Percentiles rank a stretch among this genome's conserved stretches.
Conservation (phyloP, 2,329 filamentous ascomycete species). For the Fusarium sp. region DNA sequence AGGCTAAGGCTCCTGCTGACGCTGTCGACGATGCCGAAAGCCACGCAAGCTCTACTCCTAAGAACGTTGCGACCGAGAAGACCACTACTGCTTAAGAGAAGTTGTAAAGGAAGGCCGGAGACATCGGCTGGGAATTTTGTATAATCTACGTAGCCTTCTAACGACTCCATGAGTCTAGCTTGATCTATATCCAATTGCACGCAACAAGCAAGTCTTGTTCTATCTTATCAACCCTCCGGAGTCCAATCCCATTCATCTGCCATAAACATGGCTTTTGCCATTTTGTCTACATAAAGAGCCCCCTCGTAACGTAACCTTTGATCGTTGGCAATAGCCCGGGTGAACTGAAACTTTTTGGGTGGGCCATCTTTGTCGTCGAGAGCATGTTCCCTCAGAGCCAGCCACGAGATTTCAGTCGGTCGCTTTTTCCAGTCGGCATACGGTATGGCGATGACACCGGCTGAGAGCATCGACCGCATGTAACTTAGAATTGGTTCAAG, state of each 20-base stretch:
- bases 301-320: conserved; percentile 63
- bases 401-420: conserved; percentile 58
- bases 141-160: conserved; percentile 24
- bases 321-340: conserved; percentile 62
- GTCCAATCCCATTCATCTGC: conserved; percentile 72
- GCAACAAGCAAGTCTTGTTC: conserved; percentile 27
- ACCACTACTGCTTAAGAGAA: conserved; percentile 35
- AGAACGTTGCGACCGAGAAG: conserved; percentile 46
- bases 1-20: conserved; percentile 47
- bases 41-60: conserved; percentile 43
- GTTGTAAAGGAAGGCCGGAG: background rate
- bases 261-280: conserved; percentile 67
- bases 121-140: conserved; percentile 1
- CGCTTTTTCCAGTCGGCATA: conserved; percentile 61
- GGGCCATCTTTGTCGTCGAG: conserved; percentile 29
- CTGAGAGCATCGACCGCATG: conserved; percentile 68
- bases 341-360: conserved; percentile 60
- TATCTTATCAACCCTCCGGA: conserved; percentile 55
- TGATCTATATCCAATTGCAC: conserved; percentile 34
- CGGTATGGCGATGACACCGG: conserved; percentile 59
- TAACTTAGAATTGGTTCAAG: conserved; percentile 75
- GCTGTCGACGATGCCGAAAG: conserved; percentile 45
- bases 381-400: conserved; percentile 36
- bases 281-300: conserved; percentile 62
- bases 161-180: conserved; percentile 33